Evolutionary conservation across 2,329 filamentous ascomycete species (phyloP).

Genomic region (Trichophyton schoenleinii): DNA sequence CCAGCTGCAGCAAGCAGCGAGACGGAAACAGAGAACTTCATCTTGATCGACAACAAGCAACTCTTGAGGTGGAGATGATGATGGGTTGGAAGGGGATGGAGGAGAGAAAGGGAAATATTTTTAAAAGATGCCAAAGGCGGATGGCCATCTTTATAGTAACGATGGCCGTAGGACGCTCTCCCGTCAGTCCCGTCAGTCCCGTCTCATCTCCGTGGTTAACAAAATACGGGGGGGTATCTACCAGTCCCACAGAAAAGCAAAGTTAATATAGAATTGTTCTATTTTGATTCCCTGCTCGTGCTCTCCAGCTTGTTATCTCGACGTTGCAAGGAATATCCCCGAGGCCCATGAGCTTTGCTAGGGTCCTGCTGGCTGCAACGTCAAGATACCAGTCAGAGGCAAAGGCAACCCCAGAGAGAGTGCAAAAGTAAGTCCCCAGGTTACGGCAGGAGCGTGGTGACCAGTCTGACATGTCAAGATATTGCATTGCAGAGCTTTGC

Average conservation of each 20-base stretch:
- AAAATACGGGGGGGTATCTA: neutral
- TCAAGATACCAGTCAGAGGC: neutral
- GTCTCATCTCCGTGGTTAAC: neutral
- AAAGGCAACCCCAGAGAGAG: neutral
- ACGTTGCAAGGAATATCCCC: neutral
- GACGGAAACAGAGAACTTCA: conserved; percentile 12
- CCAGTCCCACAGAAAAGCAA: neutral
- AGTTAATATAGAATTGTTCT: neutral
- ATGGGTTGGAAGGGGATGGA: neutral
- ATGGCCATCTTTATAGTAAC: conserved; percentile 1
- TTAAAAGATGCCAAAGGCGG: neutral
- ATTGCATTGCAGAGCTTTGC: neutral
- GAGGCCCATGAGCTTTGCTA: neutral
- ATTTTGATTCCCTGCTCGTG: neutral
- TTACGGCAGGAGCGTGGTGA: neutral
- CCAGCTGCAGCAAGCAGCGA: conserved; percentile 9
- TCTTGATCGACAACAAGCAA: conserved; percentile 3
- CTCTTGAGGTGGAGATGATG: neutral
- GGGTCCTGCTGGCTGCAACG: neutral
- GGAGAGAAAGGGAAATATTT: neutral
- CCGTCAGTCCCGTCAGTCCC: neutral
- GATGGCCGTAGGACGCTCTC: neutral
- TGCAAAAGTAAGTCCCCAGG: neutral
- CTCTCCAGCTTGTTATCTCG: neutral
- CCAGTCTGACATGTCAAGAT: neutral